phyloP scores from a whole-genome alignment of 306 rosid genomes.

The Hippophae rhamnoides region DNA sequence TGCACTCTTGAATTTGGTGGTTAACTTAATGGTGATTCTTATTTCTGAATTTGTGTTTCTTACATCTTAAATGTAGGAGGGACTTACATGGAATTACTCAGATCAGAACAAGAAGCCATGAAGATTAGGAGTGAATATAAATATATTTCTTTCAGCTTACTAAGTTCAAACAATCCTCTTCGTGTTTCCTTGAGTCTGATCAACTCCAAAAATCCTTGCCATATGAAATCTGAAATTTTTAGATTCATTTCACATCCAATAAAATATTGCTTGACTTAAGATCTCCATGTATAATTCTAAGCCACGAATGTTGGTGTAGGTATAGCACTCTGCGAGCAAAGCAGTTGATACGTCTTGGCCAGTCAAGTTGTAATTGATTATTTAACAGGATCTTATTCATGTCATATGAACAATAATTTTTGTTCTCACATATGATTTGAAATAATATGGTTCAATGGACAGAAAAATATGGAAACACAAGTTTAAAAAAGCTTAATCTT shows the following conservation, averaged over 20 bases:
- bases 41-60: too few species aligned
- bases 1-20: too few species aligned
- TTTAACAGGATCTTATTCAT: slow-evolving; percentile 1
- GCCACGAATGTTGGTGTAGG: slow-evolving; percentile 23
- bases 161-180: not conserved
- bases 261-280: slow-evolving; percentile 20
- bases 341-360: slow-evolving; percentile 15
- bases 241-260: slow-evolving; percentile 20
- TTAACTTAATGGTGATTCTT: too few species aligned
- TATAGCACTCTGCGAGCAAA: slow-evolving; percentile 20
- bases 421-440: not conserved
- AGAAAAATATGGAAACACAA: too few species aligned
- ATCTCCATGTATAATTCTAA: slow-evolving; percentile 22
- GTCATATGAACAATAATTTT: not conserved
- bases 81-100: too few species aligned
- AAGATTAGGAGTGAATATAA: not conserved
- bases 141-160: not conserved
- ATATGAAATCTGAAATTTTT: slow-evolving; percentile 22
- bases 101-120: not conserved
- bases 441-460: too few species aligned
- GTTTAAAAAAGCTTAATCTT: too few species aligned
- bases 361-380: slow-evolving; percentile 3
- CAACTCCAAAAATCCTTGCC: not conserved
- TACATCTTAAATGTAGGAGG: too few species aligned
- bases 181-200: not conserved